A percentile compares a stretch with the other conserved stretches of the same genome.
Conservation (phyloP, 345 rosid genomes). For the Aquilaria sinensis region DNA sequence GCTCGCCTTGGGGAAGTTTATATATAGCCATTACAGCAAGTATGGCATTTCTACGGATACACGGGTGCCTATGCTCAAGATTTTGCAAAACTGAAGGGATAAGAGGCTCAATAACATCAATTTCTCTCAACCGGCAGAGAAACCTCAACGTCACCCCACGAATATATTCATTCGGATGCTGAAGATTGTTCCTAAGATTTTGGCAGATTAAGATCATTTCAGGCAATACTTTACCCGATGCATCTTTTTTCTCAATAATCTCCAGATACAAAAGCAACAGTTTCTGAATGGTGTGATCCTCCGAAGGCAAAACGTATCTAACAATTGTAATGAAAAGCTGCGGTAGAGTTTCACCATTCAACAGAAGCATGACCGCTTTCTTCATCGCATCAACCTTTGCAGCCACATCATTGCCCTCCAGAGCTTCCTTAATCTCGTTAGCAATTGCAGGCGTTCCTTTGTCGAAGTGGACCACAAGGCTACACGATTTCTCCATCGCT, state of each 20-base stretch:
- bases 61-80: slow-evolving; percentile 37
- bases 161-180: slow-evolving; percentile 92
- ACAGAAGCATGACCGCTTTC: slow-evolving; percentile 85
- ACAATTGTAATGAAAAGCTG: slow-evolving; percentile 93
- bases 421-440: slow-evolving; percentile 90
- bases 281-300: slow-evolving; percentile 92
- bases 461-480: slow-evolving; percentile 75
- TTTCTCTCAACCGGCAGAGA: slow-evolving; percentile 21
- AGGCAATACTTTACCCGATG: slow-evolving; percentile 70
- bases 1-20: slow-evolving; percentile 59
- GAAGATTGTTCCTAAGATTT: slow-evolving; percentile 89
- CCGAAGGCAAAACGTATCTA: slow-evolving; percentile 85
- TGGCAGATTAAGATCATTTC: slow-evolving; percentile 97
- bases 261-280: slow-evolving; percentile 81
- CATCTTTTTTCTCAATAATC: slow-evolving; percentile 84
- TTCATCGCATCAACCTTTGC: slow-evolving; percentile 78
- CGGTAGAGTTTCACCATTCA: slow-evolving; percentile 90
- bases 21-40: slow-evolving; percentile 19
- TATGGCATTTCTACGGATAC: slow-evolving; percentile 19
- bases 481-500: slow-evolving; percentile 86
- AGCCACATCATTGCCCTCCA: slow-evolving; percentile 65
- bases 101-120: slow-evolving; percentile 40
- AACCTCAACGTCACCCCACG: slow-evolving; percentile 83
- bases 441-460: slow-evolving; percentile 81
- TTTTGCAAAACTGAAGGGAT: slow-evolving; percentile 70